Conservation (phyloP, 2,329 filamentous ascomycete species). For the Xylariaceae sp. region DNA sequence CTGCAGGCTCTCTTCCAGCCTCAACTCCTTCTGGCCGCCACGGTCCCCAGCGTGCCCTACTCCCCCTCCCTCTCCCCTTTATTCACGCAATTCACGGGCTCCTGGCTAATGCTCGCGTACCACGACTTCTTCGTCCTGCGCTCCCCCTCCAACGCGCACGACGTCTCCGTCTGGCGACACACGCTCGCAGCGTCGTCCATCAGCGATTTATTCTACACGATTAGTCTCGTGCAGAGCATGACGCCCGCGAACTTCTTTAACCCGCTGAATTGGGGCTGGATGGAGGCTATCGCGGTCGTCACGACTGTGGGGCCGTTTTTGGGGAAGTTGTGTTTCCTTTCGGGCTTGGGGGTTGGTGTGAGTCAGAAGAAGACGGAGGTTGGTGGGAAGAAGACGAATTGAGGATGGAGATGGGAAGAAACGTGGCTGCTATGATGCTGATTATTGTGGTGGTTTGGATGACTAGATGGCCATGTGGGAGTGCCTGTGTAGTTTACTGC, state of each 20-base stretch:
- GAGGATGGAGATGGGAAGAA: too few relatives aligned
- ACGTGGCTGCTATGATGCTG: too few relatives aligned
- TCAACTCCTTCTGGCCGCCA: slow-evolving; percentile 6
- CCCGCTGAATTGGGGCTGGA: slow-evolving; percentile 13
- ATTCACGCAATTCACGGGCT: slow-evolving; percentile 19
- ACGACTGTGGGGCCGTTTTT: slow-evolving; percentile 17
- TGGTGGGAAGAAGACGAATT: slow-evolving; percentile 11
- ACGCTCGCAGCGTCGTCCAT: slow-evolving; percentile 18
- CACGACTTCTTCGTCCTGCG: slow-evolving; percentile 20
- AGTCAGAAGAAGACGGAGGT: neutral
- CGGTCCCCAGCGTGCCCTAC: slow-evolving; percentile 17
- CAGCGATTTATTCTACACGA: slow-evolving; percentile 20
- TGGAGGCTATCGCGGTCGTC: slow-evolving; percentile 12
- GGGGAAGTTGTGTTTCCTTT: slow-evolving; percentile 19
- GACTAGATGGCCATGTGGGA: too few relatives aligned
- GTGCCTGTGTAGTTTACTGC: too few relatives aligned
- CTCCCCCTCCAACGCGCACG: neutral
- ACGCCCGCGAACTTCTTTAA: slow-evolving; percentile 14
- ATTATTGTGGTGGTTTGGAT: too few relatives aligned
- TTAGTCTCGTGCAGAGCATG: slow-evolving; percentile 18
- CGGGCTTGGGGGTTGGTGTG: slow-evolving; percentile 15
- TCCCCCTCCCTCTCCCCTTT: slow-evolving; percentile 13
- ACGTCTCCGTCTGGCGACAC: slow-evolving; percentile 18
- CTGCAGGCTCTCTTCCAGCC: slow-evolving; percentile 17
- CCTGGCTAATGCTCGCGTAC: slow-evolving; percentile 21